These are phyloP conservation scores for Xylaria grammica DNA, from an alignment of 495 filamentous ascomycete species.

Conservation along the genomic window DNA sequence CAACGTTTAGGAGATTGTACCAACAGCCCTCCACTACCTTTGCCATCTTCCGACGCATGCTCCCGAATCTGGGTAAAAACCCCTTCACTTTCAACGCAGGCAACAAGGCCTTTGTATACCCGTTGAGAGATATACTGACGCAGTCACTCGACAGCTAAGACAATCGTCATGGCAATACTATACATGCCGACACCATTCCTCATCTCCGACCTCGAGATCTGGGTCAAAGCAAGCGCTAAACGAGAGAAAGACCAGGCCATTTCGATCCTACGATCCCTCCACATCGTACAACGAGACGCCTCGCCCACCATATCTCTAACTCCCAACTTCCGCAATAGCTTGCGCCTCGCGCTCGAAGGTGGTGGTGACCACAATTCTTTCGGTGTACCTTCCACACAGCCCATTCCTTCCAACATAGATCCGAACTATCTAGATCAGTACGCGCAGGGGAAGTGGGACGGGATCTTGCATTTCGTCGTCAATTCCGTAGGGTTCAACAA, in stretches of 20 bases:
- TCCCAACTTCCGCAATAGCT: slow-evolving; percentile 73
- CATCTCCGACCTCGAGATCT: slow-evolving; percentile 76
- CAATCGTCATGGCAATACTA: slow-evolving; percentile 90
- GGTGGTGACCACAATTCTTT: slow-evolving; percentile 86
- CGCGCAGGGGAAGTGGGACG: slow-evolving; percentile 89
- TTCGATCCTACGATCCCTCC: slow-evolving; percentile 76
- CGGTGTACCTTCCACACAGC: slow-evolving; percentile 75
- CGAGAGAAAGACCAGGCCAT: slow-evolving; percentile 82
- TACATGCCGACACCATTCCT: slow-evolving; percentile 81
- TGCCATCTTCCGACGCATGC: slow-evolving; percentile 96
- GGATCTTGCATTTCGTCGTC: slow-evolving; percentile 94
- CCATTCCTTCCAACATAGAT: slow-evolving; percentile 62
- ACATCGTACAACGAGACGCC: slow-evolving; percentile 72
- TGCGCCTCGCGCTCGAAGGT: slow-evolving; percentile 85
- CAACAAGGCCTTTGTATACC: neutral
- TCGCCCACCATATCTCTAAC: slow-evolving; percentile 72
- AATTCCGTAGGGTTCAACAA: slow-evolving; percentile 53
- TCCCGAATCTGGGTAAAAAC: slow-evolving; percentile 80
- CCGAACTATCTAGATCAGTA: slow-evolving; percentile 81
- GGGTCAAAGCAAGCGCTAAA: slow-evolving; percentile 77
- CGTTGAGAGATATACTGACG: slow-evolving; percentile 12
- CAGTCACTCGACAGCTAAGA: slow-evolving; percentile 69
- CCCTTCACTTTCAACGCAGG: neutral
- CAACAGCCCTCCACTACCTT: slow-evolving; percentile 94
- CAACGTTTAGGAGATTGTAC: slow-evolving; percentile 87